A percentile compares a stretch with the other conserved stretches of the same genome.
phyloP scores from a whole-genome alignment of 2,329 filamentous ascomycete species.

The Cercospora nicotianae region DNA sequence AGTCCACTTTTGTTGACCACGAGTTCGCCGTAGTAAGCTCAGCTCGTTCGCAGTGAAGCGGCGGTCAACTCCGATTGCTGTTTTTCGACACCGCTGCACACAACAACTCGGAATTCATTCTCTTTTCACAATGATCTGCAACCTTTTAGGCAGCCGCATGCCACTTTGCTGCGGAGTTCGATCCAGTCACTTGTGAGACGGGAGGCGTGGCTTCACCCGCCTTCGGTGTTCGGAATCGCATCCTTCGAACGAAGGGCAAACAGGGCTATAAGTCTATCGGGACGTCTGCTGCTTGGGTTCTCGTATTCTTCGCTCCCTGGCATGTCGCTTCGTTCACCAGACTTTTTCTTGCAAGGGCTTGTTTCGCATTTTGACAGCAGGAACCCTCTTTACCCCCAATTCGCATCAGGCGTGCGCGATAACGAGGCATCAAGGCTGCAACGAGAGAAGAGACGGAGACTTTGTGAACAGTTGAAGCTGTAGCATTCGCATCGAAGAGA shows the following conservation, averaged over 20 bases:
- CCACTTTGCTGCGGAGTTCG: neutral
- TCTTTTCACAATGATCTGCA: neutral
- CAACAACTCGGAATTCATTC: neutral
- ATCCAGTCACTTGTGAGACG: neutral
- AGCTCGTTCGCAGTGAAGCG: neutral
- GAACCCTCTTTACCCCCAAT: neutral
- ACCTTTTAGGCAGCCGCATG: neutral
- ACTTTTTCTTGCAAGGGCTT: neutral
- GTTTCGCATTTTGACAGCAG: neutral
- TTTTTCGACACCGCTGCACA: neutral
- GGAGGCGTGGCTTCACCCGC: neutral
- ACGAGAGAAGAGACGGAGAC: neutral
- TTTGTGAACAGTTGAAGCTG: neutral
- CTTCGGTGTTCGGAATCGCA: constrained; percentile 1
- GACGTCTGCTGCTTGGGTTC: neutral
- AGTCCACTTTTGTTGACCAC: neutral
- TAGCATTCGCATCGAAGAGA: neutral
- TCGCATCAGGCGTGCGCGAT: neutral
- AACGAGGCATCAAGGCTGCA: neutral
- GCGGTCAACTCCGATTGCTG: neutral
- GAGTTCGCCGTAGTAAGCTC: neutral
- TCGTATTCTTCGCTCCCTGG: neutral
- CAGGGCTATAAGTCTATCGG: neutral
- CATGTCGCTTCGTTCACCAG: neutral
- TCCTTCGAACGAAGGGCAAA: neutral